A percentile compares a stretch with the other conserved stretches of the same genome.
Conservation (phyloP, 2,329 filamentous ascomycete species). For the Plenodomus biglobosus region DNA sequence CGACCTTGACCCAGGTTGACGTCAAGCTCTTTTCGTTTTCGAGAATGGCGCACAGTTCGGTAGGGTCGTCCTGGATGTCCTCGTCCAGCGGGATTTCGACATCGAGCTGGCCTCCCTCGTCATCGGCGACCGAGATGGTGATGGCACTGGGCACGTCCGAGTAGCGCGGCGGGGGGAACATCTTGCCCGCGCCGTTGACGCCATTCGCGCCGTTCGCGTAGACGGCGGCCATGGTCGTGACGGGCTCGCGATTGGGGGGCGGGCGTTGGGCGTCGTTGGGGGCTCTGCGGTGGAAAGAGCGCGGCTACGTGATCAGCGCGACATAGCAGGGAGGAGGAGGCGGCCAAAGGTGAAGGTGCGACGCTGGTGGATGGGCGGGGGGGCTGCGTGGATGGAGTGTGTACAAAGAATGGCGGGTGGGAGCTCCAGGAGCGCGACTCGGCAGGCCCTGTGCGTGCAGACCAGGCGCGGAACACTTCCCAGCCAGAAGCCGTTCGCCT, state of each 20-base stretch:
- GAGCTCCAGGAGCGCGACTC: slow-evolving; percentile 16
- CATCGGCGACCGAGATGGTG: slow-evolving; percentile 64
- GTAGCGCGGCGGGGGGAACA: slow-evolving; percentile 53
- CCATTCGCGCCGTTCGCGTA: slow-evolving; percentile 54
- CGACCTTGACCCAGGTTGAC: slow-evolving; percentile 97
- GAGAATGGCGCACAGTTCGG: slow-evolving; percentile 89
- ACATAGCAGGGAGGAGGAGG: slow-evolving; percentile 18
- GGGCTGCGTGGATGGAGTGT: slow-evolving; percentile 18
- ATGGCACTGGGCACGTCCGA: slow-evolving; percentile 64
- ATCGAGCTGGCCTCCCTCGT: slow-evolving; percentile 64
- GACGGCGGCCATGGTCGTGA: slow-evolving; percentile 52
- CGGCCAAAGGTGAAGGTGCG: slow-evolving; percentile 12
- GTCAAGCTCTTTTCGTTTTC: slow-evolving; percentile 92
- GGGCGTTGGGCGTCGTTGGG: slow-evolving; percentile 1
- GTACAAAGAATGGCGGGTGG: slow-evolving; percentile 17
- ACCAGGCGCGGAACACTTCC: too few relatives aligned
- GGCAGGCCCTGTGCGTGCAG: not conserved
- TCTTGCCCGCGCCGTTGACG: slow-evolving; percentile 49
- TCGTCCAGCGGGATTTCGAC: slow-evolving; percentile 94
- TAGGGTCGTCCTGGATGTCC: slow-evolving; percentile 81
- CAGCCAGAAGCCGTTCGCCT: not conserved
- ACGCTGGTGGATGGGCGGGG: slow-evolving; percentile 8
- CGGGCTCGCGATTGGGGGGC: slow-evolving; percentile 12
- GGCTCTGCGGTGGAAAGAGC: not conserved
- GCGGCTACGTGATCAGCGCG: slow-evolving; percentile 16